Evolutionary conservation across 208 protist genomes (phyloP).

Genomic region (Leishmania martiniquensis): DNA sequence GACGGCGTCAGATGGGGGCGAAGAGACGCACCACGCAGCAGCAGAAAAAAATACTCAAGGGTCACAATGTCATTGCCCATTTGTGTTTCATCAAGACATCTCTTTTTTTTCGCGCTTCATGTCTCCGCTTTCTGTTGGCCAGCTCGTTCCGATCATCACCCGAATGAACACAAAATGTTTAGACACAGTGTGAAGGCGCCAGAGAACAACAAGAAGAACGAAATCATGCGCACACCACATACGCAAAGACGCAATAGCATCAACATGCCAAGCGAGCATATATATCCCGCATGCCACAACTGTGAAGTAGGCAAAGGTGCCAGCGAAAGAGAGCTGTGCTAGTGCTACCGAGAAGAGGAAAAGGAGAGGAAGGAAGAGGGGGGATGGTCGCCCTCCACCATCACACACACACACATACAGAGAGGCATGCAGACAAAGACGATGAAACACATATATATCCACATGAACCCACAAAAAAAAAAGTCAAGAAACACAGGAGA

Average conservation of each 20-base stretch:
- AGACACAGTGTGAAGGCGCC: background rate
- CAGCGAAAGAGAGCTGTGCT: background rate
- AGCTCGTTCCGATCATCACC: background rate
- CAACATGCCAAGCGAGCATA: background rate
- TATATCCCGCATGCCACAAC: background rate
- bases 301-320: background rate
- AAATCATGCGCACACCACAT: background rate
- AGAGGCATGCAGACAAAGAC: background rate
- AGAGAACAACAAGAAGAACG: background rate
- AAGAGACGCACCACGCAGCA: background rate
- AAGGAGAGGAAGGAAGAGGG: background rate
- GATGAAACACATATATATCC: constrained; percentile 1
- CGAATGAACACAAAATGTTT: background rate
- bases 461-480: too few relatives aligned
- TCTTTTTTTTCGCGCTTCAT: too few relatives aligned
- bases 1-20: background rate
- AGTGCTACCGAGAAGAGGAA: too few relatives aligned
- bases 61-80: background rate
- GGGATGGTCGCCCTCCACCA: background rate
- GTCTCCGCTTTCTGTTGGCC: too few relatives aligned
- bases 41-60: background rate
- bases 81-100: background rate
- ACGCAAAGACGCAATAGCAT: background rate
- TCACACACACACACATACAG: background rate
- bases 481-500: constrained; percentile 10